Evolutionary conservation across 352 stramenopile genomes (phyloP), one percentile per base, ranked within the genome.

Genomic region (Phytophthora uliginosa): DNA sequence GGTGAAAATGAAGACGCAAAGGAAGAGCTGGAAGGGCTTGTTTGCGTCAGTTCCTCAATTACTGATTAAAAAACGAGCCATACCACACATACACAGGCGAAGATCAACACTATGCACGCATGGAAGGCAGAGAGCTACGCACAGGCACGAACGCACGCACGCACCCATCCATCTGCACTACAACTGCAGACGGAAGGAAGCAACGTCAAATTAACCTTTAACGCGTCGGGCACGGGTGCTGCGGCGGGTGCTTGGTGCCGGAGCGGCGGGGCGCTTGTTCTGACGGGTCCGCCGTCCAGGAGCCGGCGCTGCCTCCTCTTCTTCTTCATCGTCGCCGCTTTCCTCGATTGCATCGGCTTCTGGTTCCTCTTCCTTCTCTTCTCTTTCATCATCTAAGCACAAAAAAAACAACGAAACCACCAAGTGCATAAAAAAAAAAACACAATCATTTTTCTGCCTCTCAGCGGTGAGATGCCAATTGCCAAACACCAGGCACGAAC

Each of bases 151-250:
- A 22, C 58, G 66, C 61, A 76, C 59, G 59, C 63, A 79, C 59
- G 69, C 72, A 76, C 64, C 63, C 77, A 73, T 62, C 66, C 70
- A 73, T 31, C 69, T 57, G 73, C 77, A 77, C 73, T 75, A 77
- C 56, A 66, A 66, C 57, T 73, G 63, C 66, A 77, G 68, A 76
- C 65, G 62, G 64, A 78, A 68, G 54, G 42, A 67, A 74, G 51
- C 15, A 61, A 73, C 71, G 66, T 77, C 71, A 83, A 68, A 81
- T 89, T 81, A 90, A 89, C 83, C 83, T 90, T 90, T 90, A 76
- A 84, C 81, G 59, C 83, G 83, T 67, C 82, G 81, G 57, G 78
- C 59, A 60, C 71, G 74, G 64, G 74, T 88, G 58, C 31, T 82
- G 59, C 72, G 74, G 50, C 74, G 67, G 17, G 76, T 33, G 18